A percentile compares a stretch with the other conserved stretches of the same genome.
Conservation (phyloP, 164 flowering plant genomes). For the Nelumbo lutea region DNA sequence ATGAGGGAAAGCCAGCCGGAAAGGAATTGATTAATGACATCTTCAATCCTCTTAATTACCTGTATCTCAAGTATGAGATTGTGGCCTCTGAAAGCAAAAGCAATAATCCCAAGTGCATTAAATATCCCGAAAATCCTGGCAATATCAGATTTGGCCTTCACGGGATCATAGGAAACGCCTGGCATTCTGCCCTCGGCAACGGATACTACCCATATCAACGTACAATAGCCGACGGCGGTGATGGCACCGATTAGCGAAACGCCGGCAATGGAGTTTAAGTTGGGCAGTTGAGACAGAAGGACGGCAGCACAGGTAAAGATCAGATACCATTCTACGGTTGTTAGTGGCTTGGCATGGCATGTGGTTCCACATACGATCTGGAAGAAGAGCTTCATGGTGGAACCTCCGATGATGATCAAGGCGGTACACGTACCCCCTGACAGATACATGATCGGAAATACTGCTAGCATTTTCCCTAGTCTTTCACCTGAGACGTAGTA, state of each 20-base stretch:
- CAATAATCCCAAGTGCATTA: slow-evolving; percentile 67
- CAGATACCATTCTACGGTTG: slow-evolving; percentile 67
- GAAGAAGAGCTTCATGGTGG: slow-evolving; percentile 44
- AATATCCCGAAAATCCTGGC: slow-evolving; percentile 33
- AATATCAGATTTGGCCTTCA: slow-evolving; percentile 11
- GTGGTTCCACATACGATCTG: slow-evolving; percentile 36
- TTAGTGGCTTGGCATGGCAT: slow-evolving; percentile 33
- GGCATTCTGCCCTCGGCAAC: slow-evolving; percentile 31
- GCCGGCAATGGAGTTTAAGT: slow-evolving; percentile 65
- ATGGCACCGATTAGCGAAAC: slow-evolving; percentile 57
- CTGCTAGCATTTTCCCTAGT: slow-evolving; percentile 34
- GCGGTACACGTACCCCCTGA: slow-evolving; percentile 69
- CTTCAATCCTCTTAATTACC: slow-evolving; percentile 23
- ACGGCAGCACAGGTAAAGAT: slow-evolving; percentile 52
- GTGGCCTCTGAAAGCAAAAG: slow-evolving; percentile 84
- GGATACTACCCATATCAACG: slow-evolving; percentile 49
- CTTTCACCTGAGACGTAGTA: slow-evolving; percentile 42
- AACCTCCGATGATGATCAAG: slow-evolving; percentile 57
- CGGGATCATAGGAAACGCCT: slow-evolving; percentile 27
- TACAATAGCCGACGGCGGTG: slow-evolving; percentile 53
- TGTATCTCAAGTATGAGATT: slow-evolving; percentile 77
- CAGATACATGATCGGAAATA: slow-evolving; percentile 57
- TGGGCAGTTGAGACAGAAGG: slow-evolving; percentile 55
- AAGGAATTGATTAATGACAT: too few species aligned
- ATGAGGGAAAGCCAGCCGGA: too few species aligned